Base-by-base conservation (phyloP, 805 yeast species). In the Teunomyces lycoperdinae region DNA sequence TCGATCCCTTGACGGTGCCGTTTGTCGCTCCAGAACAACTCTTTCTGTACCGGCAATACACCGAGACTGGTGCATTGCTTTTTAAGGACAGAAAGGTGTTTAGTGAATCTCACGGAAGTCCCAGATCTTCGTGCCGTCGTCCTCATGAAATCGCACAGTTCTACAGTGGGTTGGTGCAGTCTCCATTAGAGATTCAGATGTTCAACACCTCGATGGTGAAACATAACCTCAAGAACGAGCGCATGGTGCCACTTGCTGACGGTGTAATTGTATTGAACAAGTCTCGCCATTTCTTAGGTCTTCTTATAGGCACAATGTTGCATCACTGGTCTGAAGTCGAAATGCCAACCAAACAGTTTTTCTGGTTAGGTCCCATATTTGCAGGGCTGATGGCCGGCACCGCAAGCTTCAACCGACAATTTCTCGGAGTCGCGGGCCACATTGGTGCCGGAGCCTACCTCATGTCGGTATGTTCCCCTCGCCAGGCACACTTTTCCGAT, bases 61-160 rank as follows among this genome's bases (percentile, higher is more conserved):
- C 31, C 34, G 29, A 42, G 11, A 44, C 59, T 10, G 57, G 58
- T 10, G 50, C 67, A 2, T 50, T 54, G 39, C 59, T 61, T 43
- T 64, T 63, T 51, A 56, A 54, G 48, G 68, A 61, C 48, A 50
- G 62, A n/a, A 47, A 47, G 42, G 26, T 32, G 9, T 32, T 26
- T 16, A n/a, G 16, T 13, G 35, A 36, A 16, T 20, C 24, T 20
- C 24, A 20, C 14, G 13, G 36, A 33, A 14, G 36, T 33, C 6
- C 30, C 10, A n/a, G 16, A 28, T 44, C 50, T 49, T 42, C 42
- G 41, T 32, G 34, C 34, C 34, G 34, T 10, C 17, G 34, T 14
- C 10, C 17, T 3, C 34, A 32, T 20, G 17, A 32, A 28, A 30
- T 34, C 32, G 16, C 34, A 34, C 34, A 34, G 28, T 17, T 29